Conservation (phyloP, 1,139 yeast genomes). For the Debaryomycetaceae sp. region DNA sequence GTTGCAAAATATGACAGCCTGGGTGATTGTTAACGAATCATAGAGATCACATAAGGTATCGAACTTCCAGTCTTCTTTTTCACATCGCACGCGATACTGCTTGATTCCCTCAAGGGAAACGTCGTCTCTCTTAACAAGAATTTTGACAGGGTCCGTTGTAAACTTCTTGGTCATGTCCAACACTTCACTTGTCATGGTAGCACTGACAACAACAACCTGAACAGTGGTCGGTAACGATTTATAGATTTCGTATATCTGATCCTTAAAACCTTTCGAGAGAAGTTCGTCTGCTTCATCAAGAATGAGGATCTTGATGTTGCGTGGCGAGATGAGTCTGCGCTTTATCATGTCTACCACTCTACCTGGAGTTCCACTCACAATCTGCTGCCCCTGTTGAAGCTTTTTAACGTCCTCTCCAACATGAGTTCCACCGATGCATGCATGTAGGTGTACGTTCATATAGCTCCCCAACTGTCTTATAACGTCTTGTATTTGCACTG, state of each 20-base stretch:
- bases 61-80: conserved; percentile 92
- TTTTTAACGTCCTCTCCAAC: conserved; percentile 77
- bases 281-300: conserved; percentile 96
- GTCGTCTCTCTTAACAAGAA: conserved; percentile 86
- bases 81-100: conserved; percentile 83
- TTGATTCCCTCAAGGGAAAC: conserved; percentile 85
- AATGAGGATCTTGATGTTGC: conserved; percentile 76
- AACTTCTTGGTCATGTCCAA: conserved; percentile 82
- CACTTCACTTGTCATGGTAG: conserved; percentile 85
- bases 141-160: conserved; percentile 87
- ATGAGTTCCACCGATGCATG: conserved; percentile 90
- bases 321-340: conserved; percentile 62
- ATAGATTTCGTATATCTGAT: conserved; percentile 87
- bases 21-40: conserved; percentile 91
- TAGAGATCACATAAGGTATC: conserved; percentile 91
- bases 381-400: conserved; percentile 75
- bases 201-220: conserved; percentile 93
- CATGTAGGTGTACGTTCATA: conserved; percentile 80
- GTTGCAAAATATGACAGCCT: conserved; percentile 94
- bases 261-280: conserved; percentile 86
- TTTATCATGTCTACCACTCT: conserved; percentile 82
- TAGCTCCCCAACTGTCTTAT: conserved; percentile 82
- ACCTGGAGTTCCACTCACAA: conserved; percentile 98
- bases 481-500: conserved; percentile 83
- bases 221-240: conserved; percentile 72